Conservation (phyloP, 163 green algal genomes). For the Coccomyxa subellipsoidea region DNA sequence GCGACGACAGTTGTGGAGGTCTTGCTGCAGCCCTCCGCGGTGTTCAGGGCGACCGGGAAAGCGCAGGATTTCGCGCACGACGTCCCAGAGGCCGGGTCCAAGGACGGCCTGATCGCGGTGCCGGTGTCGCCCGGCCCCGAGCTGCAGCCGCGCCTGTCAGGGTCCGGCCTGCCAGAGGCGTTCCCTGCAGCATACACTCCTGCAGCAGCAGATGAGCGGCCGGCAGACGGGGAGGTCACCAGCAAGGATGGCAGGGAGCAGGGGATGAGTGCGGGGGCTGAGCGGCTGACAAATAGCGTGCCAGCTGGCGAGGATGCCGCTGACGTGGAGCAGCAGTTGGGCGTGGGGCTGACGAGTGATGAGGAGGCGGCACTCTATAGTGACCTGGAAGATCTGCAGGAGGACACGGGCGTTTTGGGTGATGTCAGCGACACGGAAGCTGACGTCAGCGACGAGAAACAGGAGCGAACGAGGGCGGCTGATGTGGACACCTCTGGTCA, state of each 20-base stretch:
- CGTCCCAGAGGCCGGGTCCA: not conserved
- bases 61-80: slow-evolving; percentile 5
- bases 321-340: not conserved
- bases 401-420: not conserved
- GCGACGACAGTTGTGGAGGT: not conserved
- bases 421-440: not conserved
- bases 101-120: not conserved
- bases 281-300: not conserved
- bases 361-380: slow-evolving; percentile 5
- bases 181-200: not conserved
- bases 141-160: not conserved
- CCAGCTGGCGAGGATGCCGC: not conserved
- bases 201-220: too few relatives aligned
- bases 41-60: not conserved
- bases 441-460: not conserved
- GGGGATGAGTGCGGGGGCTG: not conserved
- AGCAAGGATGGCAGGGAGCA: not conserved
- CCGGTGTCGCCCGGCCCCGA: not conserved
- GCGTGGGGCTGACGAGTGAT: not conserved
- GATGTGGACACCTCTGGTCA: not conserved
- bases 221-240: not conserved
- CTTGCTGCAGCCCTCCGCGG: not conserved
- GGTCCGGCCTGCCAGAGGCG: not conserved
- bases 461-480: not conserved
- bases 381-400: slow-evolving; percentile 10